Conservation (phyloP, 257 asterid genomes). For the Solanum microdontum region DNA sequence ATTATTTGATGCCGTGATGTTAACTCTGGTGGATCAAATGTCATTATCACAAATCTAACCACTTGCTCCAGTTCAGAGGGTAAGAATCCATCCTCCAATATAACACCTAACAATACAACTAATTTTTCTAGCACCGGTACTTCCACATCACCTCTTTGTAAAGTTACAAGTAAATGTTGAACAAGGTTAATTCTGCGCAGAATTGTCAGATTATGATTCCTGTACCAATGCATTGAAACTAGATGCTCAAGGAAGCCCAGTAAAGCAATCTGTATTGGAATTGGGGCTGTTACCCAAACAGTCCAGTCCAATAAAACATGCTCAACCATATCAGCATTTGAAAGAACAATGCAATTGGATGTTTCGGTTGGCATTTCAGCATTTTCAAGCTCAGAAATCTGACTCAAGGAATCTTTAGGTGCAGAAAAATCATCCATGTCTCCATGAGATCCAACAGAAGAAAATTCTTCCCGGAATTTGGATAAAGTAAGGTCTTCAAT, state of each 20-base stretch:
- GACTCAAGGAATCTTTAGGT: constrained; percentile 79
- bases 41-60: constrained; percentile 91
- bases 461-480: constrained; percentile 74
- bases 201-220: constrained; percentile 94
- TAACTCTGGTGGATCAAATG: constrained; percentile 91
- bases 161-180: constrained; percentile 88
- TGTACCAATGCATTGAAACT: constrained; percentile 99
- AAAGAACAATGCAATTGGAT: constrained; percentile 89
- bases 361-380: constrained; percentile 68
- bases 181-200: constrained; percentile 95
- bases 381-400: constrained; percentile 80
- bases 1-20: constrained; percentile 46
- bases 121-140: constrained; percentile 89
- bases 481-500: constrained; percentile 68
- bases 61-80: constrained; percentile 96
- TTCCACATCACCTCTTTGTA: constrained; percentile 98
- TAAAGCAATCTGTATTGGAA: constrained; percentile 75
- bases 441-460: constrained; percentile 82
- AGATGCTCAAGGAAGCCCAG: constrained; percentile 97
- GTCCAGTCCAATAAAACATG: constrained; percentile 99
- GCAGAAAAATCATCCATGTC: constrained; percentile 94
- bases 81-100: constrained; percentile 93
- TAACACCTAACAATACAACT: constrained; percentile 84
- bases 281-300: constrained; percentile 84
- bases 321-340: constrained; percentile 99